Evolutionary conservation across 2,329 filamentous ascomycete species (phyloP), one percentile per base, ranked within the genome.

Genomic region (Karstenula rhodostoma): DNA sequence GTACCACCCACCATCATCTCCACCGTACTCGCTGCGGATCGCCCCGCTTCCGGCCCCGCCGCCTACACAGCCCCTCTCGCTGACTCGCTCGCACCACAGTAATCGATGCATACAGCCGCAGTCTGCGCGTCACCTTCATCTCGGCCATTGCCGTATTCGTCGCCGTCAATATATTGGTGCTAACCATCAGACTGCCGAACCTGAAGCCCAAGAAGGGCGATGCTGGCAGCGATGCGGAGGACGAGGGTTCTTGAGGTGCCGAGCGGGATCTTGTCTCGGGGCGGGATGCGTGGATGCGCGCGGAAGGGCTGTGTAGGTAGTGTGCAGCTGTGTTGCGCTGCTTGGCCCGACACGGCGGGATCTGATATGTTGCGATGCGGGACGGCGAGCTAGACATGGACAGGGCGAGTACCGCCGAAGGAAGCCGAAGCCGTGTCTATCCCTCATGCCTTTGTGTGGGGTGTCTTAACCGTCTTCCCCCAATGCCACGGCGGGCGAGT

Each of bases 151-250:
- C 73, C 17, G 64, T 77, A 1, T 69, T 90, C 55, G 83, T 86
- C 0, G 58, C 84, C 9, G 73, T 85, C 0, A 82, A 82, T 19
- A 65, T 84, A 2, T 64, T 89, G 52, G 73, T 88, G 2, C 12
- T 84, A 37, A 82, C 84, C 0, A 78, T 89, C 23, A 83, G 79
- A 69, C 69, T 90, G 66, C 87, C 86, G 1, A 80, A 82, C 54
- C 52, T 78, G 46, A 69, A 67, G 55, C 69, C 66, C 56, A 70
- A 66, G 40, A 29, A 67, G 19, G 42, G 42, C 19, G 42, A 44
- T 23, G 19, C 19, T 8, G n/a, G 42, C 42, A 19, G 19, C n/a
- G 42, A 44, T 12, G 42, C 19, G 7, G 19, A 44, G 10, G 42
- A 8, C 10, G 42, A 12, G 19, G 42, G 3, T 23, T 23, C 42